Evolutionary conservation across 2,329 filamentous ascomycete genomes (phyloP).

Genomic region (Chrysoporthe cubensis): DNA sequence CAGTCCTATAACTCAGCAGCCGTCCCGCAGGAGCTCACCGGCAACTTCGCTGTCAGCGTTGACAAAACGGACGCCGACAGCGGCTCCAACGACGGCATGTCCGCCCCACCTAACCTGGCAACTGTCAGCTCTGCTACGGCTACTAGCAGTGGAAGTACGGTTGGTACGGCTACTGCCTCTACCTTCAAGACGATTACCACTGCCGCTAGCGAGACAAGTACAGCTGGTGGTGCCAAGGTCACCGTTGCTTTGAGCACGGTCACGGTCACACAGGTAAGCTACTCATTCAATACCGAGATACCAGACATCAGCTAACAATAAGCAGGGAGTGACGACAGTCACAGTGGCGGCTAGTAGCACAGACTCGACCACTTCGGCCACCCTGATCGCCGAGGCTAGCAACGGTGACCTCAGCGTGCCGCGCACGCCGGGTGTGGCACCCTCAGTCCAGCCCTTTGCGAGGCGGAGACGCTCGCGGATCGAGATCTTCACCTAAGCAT

Average conservation of each 20-base stretch:
- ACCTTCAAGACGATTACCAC: slow-evolving; percentile 27
- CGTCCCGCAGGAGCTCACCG: slow-evolving; percentile 50
- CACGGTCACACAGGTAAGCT: slow-evolving; percentile 25
- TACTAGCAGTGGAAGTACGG: background rate
- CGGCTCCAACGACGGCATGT: slow-evolving; percentile 27
- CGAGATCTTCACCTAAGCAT: slow-evolving; percentile 10
- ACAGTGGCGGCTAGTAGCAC: slow-evolving; percentile 15
- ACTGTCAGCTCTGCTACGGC: slow-evolving; percentile 11
- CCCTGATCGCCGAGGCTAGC: slow-evolving; percentile 14
- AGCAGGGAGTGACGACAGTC: slow-evolving; percentile 18
- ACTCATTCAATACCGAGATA: background rate
- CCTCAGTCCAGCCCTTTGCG: slow-evolving; percentile 24
- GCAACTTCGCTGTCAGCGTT: slow-evolving; percentile 50
- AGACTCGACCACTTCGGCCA: background rate
- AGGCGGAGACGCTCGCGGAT: slow-evolving; percentile 26
- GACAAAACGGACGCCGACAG: slow-evolving; percentile 20
- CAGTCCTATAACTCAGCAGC: slow-evolving; percentile 49
- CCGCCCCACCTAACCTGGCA: slow-evolving; percentile 24
- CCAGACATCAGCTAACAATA: slow-evolving; percentile 2
- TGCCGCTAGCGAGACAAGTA: background rate
- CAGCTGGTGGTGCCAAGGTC: slow-evolving; percentile 2
- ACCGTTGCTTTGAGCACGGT: slow-evolving; percentile 26
- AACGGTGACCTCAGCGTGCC: slow-evolving; percentile 15
- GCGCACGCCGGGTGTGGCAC: slow-evolving; percentile 21
- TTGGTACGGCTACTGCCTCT: slow-evolving; percentile 15